Evolutionary conservation across 768 basidiomycete species (phyloP), one percentile per base, ranked within the genome.

Genomic region (Auriscalpium orientale): DNA sequence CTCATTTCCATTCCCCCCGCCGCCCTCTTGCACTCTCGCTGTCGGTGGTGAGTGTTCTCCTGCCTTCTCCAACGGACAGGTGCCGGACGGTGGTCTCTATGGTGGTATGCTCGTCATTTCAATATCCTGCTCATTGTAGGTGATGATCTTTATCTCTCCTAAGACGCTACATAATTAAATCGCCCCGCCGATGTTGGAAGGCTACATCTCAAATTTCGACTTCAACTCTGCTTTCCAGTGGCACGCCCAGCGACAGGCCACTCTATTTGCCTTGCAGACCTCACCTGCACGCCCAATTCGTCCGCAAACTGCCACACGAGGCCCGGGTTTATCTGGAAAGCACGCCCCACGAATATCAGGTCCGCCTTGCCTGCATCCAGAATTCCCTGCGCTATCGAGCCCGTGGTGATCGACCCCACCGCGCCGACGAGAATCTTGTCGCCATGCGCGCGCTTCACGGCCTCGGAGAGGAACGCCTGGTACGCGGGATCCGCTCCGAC

Each of bases 251-350:
- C 62, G 59, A 80, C 81, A 1, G 67, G 73, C 82, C 82, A 84
- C 48, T 72, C 71, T 47, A 84, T 83, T 66, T 84, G 83, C 57
- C 79, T 66, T 2, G 81, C 76, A 8, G 74, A 21, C 18, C 72
- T 70, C 18, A 80, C 68, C 21, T 69, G 62, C 4, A 83, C 77
- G 4, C 76, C 80, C 33, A 85, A 64, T 43, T 83, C 79, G 20
- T 82, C 78, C 2, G 83, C 82, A 62, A 81, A 82, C 63, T 68
- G 57, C 72, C 72, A 76, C 15, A 74, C 73, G 2, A 68, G 59
- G 0, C 76, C 78, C 0, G 84, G 84, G 60, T 86, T 79, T 70
- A 80, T 81, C 67, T 79, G 77, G 72, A 86, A 85, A 51, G 74
- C 72, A 43, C 68, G 49, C 7, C 65, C 68, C 20, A 68, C 63